A percentile compares a stretch with the other conserved stretches of the same genome.
Conservation (phyloP, 2,329 filamentous ascomycete species). For the Ceratocystis colombiana region DNA sequence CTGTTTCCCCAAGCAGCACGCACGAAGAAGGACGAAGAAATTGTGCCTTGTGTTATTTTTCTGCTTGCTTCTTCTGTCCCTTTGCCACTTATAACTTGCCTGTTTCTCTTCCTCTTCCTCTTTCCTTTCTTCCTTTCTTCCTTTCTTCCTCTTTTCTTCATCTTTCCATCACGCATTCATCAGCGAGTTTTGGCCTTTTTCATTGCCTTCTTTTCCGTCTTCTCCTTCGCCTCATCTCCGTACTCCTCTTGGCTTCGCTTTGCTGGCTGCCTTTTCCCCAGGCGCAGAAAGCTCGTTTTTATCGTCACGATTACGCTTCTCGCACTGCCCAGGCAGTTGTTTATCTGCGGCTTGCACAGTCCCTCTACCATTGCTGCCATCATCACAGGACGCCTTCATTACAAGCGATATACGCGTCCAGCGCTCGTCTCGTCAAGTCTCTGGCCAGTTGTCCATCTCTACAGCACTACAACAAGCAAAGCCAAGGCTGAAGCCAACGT, state of each 20-base stretch:
- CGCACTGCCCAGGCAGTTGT: not conserved
- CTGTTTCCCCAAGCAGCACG: not conserved
- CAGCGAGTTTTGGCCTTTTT: conserved; percentile 5
- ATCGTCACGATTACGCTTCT: not conserved
- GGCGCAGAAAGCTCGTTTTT: not conserved
- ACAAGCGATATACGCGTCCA: not conserved
- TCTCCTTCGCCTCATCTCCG: conserved; percentile 27
- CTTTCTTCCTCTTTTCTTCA: conserved; percentile 5
- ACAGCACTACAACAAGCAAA: not conserved
- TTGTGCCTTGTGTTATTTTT: conserved; percentile 1
- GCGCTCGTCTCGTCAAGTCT: not conserved
- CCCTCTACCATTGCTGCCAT: not conserved
- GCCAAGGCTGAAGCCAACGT: not conserved
- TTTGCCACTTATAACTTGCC: conserved; percentile 7
- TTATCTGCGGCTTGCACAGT: not conserved
- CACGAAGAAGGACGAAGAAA: not conserved
- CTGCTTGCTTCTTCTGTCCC: not conserved
- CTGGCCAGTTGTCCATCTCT: conserved; percentile 3
- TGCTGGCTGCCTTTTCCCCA: conserved; percentile 27
- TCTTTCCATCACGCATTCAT: not conserved
- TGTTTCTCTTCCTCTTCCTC: not conserved
- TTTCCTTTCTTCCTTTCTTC: not conserved
- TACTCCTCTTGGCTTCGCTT: conserved; percentile 33
- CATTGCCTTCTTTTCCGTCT: not conserved
- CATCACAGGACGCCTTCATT: not conserved